A percentile compares a stretch with the other conserved stretches of the same genome.
These are phyloP conservation scores for Psilocybe subaeruginosa DNA, from an alignment of 768 basidiomycete species.

Conservation along the genomic window DNA sequence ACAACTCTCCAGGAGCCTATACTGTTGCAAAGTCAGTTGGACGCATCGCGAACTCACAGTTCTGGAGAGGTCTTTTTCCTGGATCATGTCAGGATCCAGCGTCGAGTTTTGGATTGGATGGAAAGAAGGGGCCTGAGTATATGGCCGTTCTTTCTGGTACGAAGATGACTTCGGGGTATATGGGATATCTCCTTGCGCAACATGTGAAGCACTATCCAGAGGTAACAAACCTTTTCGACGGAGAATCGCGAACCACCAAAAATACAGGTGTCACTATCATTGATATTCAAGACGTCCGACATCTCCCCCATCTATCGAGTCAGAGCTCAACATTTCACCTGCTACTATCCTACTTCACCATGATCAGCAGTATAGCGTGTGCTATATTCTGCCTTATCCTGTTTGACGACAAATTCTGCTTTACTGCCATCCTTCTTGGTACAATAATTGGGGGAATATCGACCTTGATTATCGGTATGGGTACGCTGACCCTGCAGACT, in stretches of 20 bases:
- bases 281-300: conserved; percentile 5
- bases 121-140: conserved; percentile 15
- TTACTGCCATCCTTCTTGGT: conserved; percentile 11
- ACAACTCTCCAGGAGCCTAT: conserved; percentile 16
- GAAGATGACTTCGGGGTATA: conserved; percentile 10
- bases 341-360: conserved; percentile 12
- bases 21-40: conserved; percentile 13
- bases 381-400: conserved; percentile 10
- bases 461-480: conserved; percentile 8
- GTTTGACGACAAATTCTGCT: conserved; percentile 9
- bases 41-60: conserved; percentile 8
- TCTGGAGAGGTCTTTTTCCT: conserved; percentile 15
- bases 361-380: conserved; percentile 8
- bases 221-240: conserved; percentile 2
- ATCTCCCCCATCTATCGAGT: conserved; percentile 4
- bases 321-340: conserved; percentile 5
- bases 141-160: conserved; percentile 11
- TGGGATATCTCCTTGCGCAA: conserved; percentile 6
- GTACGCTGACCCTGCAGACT: conserved; percentile 9
- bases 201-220: conserved; percentile 1
- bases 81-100: conserved; percentile 11
- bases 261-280: conserved; percentile 10
- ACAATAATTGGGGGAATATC: conserved; percentile 14
- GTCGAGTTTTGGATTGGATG: conserved; percentile 10
- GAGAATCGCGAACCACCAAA: neutral